Base-by-base conservation (phyloP, 2,329 filamentous ascomycete species). In the Sporothrix dimorphospora region DNA sequence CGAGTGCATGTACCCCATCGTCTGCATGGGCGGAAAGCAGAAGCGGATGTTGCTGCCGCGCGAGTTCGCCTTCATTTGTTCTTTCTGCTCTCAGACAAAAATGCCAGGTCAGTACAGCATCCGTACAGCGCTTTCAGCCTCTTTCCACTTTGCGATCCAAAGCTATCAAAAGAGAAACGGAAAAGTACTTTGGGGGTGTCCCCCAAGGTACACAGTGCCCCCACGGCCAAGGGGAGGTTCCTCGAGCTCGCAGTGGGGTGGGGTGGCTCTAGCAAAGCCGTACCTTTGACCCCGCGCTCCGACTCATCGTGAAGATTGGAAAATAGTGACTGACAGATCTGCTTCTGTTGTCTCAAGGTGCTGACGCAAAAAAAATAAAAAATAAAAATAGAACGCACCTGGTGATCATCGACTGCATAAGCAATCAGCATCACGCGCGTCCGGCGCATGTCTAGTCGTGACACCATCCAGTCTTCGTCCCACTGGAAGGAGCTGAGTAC, bases 401-500 rank as follows among this genome's bases (percentile, higher is more conserved):
- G 84, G 16, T 80, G 78, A 47, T 89, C 85, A 71, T 82, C 81
- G 4, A 81, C 81, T 3, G 88, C 88, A 77, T 85, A 89, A 1
- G 88, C 85, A 55, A 90, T 78, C 71, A 92, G 83, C 27, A 89
- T 76, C n/a, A 93, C 81, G 75, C 88, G 90, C 0, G 91, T 93
- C 71, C 80, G 85, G 12, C 75, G 76, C 16, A 85, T 78, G 73
- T 93, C 84, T 38, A 97, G 80, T 79, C 96, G 97, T 6, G 84
- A 86, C 38, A 95, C 80, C 59, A 96, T 80, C 93, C 93, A 98
- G 38, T 91, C 87, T 16, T 91, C 87, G 74, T 98, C 91, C 90
- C 93, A 96, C 78, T 95, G 89, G 76, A 92, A 98, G 0, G 95
- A 93, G 76, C 94, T 97, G 5, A 98, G 82, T 0, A 98, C 87